Evolutionary conservation across 164 flowering plant genomes (phyloP).

Genomic region (Taxillus chinensis): DNA sequence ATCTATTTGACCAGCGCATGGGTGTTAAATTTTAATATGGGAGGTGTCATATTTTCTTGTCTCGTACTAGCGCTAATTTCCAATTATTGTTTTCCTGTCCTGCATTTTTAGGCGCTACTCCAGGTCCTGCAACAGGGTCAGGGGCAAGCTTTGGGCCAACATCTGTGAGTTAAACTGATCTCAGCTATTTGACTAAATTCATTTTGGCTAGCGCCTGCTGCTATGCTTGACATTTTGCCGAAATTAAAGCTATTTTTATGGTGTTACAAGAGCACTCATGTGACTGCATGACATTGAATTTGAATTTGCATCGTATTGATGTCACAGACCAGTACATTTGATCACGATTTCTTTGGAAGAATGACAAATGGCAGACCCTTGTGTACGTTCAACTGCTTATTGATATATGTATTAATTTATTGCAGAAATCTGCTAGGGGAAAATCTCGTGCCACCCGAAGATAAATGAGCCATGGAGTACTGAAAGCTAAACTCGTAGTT

Average conservation of each 20-base stretch:
- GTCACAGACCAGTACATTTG: neutral
- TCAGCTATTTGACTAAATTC: neutral
- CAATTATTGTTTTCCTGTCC: too few relatives aligned
- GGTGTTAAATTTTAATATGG: too few relatives aligned
- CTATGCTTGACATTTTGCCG: neutral
- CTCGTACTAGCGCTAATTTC: neutral
- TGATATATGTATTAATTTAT: neutral
- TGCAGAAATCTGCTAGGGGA: slow-evolving; percentile 46
- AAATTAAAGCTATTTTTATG: neutral
- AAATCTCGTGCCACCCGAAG: slow-evolving; percentile 48
- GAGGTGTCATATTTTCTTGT: neutral
- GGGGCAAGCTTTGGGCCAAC: slow-evolving; percentile 74
- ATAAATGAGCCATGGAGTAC: neutral
- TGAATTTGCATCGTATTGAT: neutral
- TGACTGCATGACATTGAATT: neutral
- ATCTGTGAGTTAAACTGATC: slow-evolving; percentile 48
- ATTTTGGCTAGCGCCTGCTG: neutral
- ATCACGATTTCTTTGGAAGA: neutral
- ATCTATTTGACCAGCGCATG: too few relatives aligned
- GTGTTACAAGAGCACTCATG: neutral
- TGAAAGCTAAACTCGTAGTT: neutral
- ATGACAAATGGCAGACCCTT: too few relatives aligned
- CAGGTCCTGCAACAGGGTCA: slow-evolving; percentile 68
- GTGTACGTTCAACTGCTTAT: neutral
- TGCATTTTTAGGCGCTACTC: too few relatives aligned